phyloP scores from a whole-genome alignment of 345 rosid species.

The Passiflora organensis region DNA sequence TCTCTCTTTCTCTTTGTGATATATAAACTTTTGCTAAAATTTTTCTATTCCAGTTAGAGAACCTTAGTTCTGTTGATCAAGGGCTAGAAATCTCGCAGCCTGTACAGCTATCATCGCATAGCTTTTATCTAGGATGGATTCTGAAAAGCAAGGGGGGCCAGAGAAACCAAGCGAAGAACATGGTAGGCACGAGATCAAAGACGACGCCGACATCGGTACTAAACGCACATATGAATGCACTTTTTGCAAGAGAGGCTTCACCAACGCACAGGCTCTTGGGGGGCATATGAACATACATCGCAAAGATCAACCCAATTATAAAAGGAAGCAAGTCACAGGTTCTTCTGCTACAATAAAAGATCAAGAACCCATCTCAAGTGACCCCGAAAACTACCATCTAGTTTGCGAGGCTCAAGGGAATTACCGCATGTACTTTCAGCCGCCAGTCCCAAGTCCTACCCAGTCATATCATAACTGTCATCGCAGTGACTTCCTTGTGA shows the following conservation, averaged over 20 bases:
- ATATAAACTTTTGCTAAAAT: no score
- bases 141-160: constrained; percentile 21
- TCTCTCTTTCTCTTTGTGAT: not conserved
- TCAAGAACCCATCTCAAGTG: constrained; percentile 17
- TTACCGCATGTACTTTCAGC: constrained; percentile 34
- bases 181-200: constrained; percentile 14
- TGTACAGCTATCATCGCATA: not conserved
- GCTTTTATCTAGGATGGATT: constrained; percentile 20
- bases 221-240: constrained; percentile 57
- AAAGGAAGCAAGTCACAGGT: constrained; percentile 19
- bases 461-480: constrained; percentile 1
- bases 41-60: not conserved
- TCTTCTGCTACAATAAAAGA: constrained; percentile 10
- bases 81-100: not conserved
- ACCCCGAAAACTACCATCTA: constrained; percentile 12
- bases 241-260: constrained; percentile 81
- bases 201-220: constrained; percentile 18
- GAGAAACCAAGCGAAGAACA: constrained; percentile 32
- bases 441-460: constrained; percentile 16
- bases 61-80: not conserved
- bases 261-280: constrained; percentile 66
- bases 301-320: constrained; percentile 49
- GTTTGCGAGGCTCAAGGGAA: constrained; percentile 24
- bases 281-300: constrained; percentile 44
- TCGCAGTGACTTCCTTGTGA: constrained; percentile 12